Evolutionary conservation across 768 basidiomycete species (phyloP).

Genomic region (Boletus tomentosulus): DNA sequence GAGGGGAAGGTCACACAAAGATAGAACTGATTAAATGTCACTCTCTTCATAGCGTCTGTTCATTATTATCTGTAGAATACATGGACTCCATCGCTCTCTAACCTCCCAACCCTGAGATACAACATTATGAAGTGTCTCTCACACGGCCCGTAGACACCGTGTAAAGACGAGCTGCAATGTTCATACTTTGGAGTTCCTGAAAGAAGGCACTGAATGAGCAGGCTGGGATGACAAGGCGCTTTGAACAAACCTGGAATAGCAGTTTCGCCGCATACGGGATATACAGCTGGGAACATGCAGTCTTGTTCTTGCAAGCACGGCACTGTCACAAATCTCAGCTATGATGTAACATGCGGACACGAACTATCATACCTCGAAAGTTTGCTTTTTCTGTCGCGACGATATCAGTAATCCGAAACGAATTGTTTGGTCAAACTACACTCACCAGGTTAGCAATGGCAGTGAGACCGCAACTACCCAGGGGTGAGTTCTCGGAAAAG

Average conservation of each 20-base stretch:
- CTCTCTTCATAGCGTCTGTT: slow-evolving; percentile 10
- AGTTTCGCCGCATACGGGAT: slow-evolving; percentile 97
- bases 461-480: slow-evolving; percentile 80
- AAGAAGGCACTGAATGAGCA: background rate
- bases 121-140: slow-evolving; percentile 43
- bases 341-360: background rate
- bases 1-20: slow-evolving; percentile 33
- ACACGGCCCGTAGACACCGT: slow-evolving; percentile 85
- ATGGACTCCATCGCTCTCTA: slow-evolving; percentile 14
- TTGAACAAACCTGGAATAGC: slow-evolving; percentile 75
- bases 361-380: slow-evolving; percentile 64
- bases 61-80: slow-evolving; percentile 36
- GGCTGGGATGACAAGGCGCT: background rate
- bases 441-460: slow-evolving; percentile 93
- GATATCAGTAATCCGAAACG: slow-evolving; percentile 9
- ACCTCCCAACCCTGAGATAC: background rate
- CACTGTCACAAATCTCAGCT: slow-evolving; percentile 44
- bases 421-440: slow-evolving; percentile 11
- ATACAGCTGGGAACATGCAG: slow-evolving; percentile 84
- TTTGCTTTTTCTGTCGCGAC: slow-evolving; percentile 82
- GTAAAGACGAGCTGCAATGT: slow-evolving; percentile 84
- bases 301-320: slow-evolving; percentile 96
- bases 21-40: slow-evolving; percentile 32
- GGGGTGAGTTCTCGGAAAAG: background rate
- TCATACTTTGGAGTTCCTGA: slow-evolving; percentile 93